A percentile compares a stretch with the other conserved stretches of the same genome.
Conservation (phyloP, 2,329 filamentous ascomycete genomes). For the Arthrobotrys conoides region DNA sequence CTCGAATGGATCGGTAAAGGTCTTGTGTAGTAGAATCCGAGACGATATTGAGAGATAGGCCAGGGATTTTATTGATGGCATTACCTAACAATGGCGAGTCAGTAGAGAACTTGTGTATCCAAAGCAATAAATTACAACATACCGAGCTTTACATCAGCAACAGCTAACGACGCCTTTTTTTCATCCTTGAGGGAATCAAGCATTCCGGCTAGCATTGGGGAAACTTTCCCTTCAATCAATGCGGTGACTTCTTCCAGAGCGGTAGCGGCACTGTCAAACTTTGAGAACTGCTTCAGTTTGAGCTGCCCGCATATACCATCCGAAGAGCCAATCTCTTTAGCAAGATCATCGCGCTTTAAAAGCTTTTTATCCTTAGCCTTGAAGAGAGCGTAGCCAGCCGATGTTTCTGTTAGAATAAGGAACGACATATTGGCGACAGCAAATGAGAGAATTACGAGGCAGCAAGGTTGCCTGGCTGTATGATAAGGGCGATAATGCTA, state of each 20-base stretch:
- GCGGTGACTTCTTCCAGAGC: constrained; percentile 92
- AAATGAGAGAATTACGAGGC: background rate
- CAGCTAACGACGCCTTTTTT: constrained; percentile 94
- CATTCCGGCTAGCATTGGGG: constrained; percentile 83
- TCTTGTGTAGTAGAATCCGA: constrained; percentile 87
- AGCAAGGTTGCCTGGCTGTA: background rate
- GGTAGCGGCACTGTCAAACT: constrained; percentile 93
- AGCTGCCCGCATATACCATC: constrained; percentile 89
- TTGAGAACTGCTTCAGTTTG: constrained; percentile 96
- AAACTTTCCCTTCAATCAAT: constrained; percentile 93
- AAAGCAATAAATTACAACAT: constrained; percentile 56
- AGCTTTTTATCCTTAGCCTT: constrained; percentile 99
- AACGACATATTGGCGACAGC: constrained; percentile 77
- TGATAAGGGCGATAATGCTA: background rate
- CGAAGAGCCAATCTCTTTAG: constrained; percentile 80
- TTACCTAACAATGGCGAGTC: constrained; percentile 70
- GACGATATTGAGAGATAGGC: constrained; percentile 80
- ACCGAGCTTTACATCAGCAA: constrained; percentile 91
- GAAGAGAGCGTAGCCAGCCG: constrained; percentile 96
- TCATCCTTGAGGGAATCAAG: constrained; percentile 94
- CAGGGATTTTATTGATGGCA: constrained; percentile 91
- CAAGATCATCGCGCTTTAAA: constrained; percentile 86
- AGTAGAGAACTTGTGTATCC: background rate
- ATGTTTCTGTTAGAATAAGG: constrained; percentile 94
- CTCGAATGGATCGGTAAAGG: constrained; percentile 92